Evolutionary conservation across 2,329 filamentous ascomycete genomes (phyloP).

Genomic region (Pseudogymnoascus sp.): DNA sequence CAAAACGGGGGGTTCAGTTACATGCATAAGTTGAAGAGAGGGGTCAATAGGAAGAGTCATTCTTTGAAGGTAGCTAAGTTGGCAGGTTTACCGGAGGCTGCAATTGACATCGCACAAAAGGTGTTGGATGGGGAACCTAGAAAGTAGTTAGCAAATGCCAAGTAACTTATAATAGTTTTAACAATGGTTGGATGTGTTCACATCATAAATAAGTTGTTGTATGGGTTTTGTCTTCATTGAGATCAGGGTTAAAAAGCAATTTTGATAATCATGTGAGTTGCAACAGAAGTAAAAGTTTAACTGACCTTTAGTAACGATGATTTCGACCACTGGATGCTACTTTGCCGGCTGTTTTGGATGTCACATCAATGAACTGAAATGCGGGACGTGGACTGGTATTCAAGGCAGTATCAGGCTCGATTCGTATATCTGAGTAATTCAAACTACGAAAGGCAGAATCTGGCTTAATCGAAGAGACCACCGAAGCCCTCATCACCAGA

Average conservation of each 20-base stretch:
- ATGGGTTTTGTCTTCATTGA: conserved; percentile 34
- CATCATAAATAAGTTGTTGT: conserved; percentile 33
- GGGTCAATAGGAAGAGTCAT: conserved; percentile 81
- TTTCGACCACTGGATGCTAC: not conserved
- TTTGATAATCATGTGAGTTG: conserved; percentile 31
- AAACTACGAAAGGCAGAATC: conserved; percentile 1
- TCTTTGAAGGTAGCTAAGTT: conserved; percentile 89
- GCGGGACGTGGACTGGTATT: not conserved
- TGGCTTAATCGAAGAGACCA: conserved; percentile 64
- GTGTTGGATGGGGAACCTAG: conserved; percentile 20
- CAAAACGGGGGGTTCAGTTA: conserved; percentile 68
- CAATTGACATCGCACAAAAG: conserved; percentile 57
- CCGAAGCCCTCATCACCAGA: conserved; percentile 62
- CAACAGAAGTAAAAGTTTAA: conserved; percentile 18
- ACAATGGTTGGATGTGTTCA: conserved; percentile 14
- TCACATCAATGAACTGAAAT: conserved; percentile 9
- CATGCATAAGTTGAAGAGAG: conserved; percentile 72
- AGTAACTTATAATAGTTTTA: conserved; percentile 20
- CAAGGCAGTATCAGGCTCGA: not conserved
- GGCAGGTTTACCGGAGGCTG: conserved; percentile 71
- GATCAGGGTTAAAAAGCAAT: conserved; percentile 37
- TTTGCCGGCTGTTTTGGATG: not conserved
- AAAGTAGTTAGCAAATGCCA: conserved; percentile 7
- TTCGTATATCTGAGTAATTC: conserved; percentile 3
- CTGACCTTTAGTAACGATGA: conserved; percentile 16